These are phyloP conservation scores for Schwanniomyces sp. DNA, from an alignment of 805 yeast genomes.

Conservation along the genomic window DNA sequence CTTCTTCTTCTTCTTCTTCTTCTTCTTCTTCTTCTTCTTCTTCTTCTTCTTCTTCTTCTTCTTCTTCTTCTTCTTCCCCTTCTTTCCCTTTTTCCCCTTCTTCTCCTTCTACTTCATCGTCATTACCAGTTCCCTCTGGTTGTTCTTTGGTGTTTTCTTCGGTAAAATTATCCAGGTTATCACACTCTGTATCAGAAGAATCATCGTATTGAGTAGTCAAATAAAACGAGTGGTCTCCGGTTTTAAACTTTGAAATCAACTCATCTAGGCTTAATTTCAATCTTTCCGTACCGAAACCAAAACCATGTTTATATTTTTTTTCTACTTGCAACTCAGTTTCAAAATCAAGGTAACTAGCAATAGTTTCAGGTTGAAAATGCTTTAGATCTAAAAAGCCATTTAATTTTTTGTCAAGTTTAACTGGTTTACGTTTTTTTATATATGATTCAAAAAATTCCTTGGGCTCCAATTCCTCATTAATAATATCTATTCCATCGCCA, in stretches of 20 bases:
- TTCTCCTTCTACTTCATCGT: slow-evolving; percentile 10
- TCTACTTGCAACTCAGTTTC: slow-evolving; percentile 54
- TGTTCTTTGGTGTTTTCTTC: slow-evolving; percentile 12
- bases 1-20: slow-evolving; percentile 11
- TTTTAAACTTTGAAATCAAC: slow-evolving; percentile 41
- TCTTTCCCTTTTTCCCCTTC: slow-evolving; percentile 13
- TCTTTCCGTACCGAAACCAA: slow-evolving; percentile 63
- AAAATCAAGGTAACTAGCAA: slow-evolving; percentile 38
- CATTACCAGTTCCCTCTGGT: slow-evolving; percentile 12
- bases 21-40: slow-evolving; percentile 4
- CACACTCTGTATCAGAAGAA: background rate
- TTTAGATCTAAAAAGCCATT: slow-evolving; percentile 35
- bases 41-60: slow-evolving; percentile 7
- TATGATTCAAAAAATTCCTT: slow-evolving; percentile 36
- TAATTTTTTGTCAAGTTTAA: slow-evolving; percentile 23
- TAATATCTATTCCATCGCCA: slow-evolving; percentile 1
- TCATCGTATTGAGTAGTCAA: slow-evolving; percentile 69
- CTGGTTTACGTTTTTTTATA: slow-evolving; percentile 49
- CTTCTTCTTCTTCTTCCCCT: slow-evolving; percentile 10
- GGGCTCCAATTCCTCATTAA: background rate
- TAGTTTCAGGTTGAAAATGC: slow-evolving; percentile 29
- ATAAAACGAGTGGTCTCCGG: slow-evolving; percentile 50
- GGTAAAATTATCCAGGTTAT: slow-evolving; percentile 3
- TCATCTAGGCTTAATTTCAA: slow-evolving; percentile 50
- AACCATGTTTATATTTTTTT: slow-evolving; percentile 57